Evolutionary conservation across 78 protist species (phyloP), one percentile per base, ranked within the genome.

Genomic region (Dictyostelium intermedium): DNA sequence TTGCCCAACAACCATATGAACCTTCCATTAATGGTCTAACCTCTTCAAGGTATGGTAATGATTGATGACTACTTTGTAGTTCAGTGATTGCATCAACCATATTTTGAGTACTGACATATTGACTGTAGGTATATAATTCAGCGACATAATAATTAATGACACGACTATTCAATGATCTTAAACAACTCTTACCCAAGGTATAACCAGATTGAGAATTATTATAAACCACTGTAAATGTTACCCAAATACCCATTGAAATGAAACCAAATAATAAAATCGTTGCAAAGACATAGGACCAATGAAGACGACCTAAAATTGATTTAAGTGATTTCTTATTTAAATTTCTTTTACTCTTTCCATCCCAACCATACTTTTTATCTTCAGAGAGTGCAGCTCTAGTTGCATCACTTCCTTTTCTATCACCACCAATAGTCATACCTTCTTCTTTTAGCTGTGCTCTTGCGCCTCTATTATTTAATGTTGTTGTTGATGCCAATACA

Each of bases 21-120:
- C 93, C 93, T 27, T 87, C 93, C 93, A 87, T 87, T 7, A 87
- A 60, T 23, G 85, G 32, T 78, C 86, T 39, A 13, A 83, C 61
- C 1, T 61, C 63, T n/a, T 66, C 66, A 0, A 80, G 37, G 14
- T 39, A 53, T 27, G 81, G 35, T 6, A 87, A 39, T 23, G 86
- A 80, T 77, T 87, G 85, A 45, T 87, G 93, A 32, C 27, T 80
- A 7, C 16, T 16, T 69, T 87, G 93, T 35, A 81, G n/a, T 32
- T 27, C 34, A 0, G 63, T 53, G 6, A 61, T 37, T 3, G 93
- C 30, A 6, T 56, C n/a, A 13, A 80, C 10, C 23, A 74, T 30
- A 30, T 9, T 30, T 11, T 69, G 10, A 25, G 34, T 25, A 27
- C 9, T 13, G 2, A 35, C 27, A 76, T 76, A 41, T 35, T 27